These are phyloP conservation scores for Przewalskia tangutica DNA, from an alignment of 257 asterid species.

Conservation along the genomic window DNA sequence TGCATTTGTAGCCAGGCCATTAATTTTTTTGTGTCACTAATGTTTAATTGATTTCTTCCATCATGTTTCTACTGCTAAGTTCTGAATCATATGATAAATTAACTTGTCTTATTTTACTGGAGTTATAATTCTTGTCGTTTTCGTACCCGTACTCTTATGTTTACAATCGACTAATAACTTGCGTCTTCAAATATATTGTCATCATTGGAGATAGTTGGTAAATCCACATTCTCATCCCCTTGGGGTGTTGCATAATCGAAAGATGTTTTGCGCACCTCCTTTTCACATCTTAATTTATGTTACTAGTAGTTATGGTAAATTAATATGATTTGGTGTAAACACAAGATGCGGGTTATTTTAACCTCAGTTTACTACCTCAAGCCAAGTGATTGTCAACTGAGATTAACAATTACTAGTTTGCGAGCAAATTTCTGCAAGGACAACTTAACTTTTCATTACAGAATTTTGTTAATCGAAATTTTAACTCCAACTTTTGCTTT, in stretches of 20 bases:
- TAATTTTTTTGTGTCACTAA: not conserved
- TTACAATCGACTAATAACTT: not conserved
- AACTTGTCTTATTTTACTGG: not conserved
- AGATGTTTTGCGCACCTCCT: not conserved
- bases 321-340: not conserved
- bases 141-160: not conserved
- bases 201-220: not conserved
- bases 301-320: not conserved
- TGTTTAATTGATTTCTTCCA: not conserved
- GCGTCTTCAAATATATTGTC: not conserved
- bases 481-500: not conserved
- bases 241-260: not conserved
- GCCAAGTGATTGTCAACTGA: not conserved
- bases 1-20: not conserved
- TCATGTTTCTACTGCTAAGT: not conserved
- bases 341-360: not conserved
- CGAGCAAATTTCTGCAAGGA: not conserved
- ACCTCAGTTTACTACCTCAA: not conserved
- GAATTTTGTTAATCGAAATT: not conserved
- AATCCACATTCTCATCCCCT: not conserved
- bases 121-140: not conserved
- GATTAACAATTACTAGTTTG: not conserved
- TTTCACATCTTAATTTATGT: not conserved
- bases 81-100: not conserved
- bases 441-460: not conserved